Evolutionary conservation across 768 basidiomycete genomes (phyloP).

Genomic region (Lyophyllum atratum): DNA sequence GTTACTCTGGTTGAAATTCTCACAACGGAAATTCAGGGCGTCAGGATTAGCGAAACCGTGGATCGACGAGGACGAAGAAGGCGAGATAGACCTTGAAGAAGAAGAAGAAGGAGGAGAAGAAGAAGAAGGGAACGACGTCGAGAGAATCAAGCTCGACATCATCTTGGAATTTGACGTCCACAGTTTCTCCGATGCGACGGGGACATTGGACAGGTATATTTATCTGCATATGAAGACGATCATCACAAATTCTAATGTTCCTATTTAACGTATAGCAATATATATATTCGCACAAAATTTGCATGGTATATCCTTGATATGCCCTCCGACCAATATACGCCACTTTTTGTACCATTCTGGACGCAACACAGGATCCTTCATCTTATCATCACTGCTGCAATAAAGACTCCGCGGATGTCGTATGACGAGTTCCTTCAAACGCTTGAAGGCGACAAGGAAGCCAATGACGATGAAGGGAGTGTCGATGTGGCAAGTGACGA

Average conservation of each 20-base stretch:
- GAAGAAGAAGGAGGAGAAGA: slow-evolving; percentile 11
- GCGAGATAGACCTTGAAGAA: slow-evolving; percentile 29
- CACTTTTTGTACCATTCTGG: slow-evolving; percentile 50
- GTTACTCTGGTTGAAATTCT: slow-evolving; percentile 36
- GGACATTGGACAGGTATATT: slow-evolving; percentile 48
- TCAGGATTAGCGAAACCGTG: slow-evolving; percentile 44
- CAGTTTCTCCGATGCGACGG: slow-evolving; percentile 28
- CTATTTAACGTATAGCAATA: slow-evolving; percentile 41
- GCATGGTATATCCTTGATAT: slow-evolving; percentile 72
- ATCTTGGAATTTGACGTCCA: slow-evolving; percentile 54
- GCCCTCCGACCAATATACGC: slow-evolving; percentile 47
- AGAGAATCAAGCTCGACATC: slow-evolving; percentile 37
- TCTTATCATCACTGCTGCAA: slow-evolving; percentile 40
- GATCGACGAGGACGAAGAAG: slow-evolving; percentile 33
- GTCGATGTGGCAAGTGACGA: slow-evolving; percentile 18
- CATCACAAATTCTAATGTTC: slow-evolving; percentile 10
- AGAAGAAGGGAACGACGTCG: slow-evolving; percentile 24
- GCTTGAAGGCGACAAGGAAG: slow-evolving; percentile 27
- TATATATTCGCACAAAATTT: slow-evolving; percentile 60
- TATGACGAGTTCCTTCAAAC: slow-evolving; percentile 40
- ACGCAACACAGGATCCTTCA: slow-evolving; percentile 51
- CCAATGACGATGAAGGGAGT: slow-evolving; percentile 24
- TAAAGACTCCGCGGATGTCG: slow-evolving; percentile 34
- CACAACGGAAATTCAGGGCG: slow-evolving; percentile 30
- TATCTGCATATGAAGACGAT: not conserved